Evolutionary conservation across 2,329 filamentous ascomycete genomes (phyloP).

Genomic region (Ophiostoma himal-ulmi): DNA sequence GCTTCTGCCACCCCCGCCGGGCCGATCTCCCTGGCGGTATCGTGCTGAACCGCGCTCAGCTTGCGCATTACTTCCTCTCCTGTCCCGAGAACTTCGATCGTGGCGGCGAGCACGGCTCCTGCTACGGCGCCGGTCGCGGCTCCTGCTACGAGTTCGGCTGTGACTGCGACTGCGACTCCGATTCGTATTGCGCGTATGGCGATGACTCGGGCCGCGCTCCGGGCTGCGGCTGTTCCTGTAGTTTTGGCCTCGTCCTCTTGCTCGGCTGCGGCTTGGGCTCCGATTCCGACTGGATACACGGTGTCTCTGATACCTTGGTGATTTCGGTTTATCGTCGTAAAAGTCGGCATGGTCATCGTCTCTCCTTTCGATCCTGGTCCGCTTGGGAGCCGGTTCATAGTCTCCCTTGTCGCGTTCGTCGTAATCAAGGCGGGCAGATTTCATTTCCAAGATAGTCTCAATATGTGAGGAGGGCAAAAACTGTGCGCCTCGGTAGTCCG

Average conservation of each 20-base stretch:
- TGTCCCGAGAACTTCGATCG: neutral
- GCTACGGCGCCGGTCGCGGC: neutral
- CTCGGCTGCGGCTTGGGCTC: neutral
- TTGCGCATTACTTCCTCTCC: neutral
- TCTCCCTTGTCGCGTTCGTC: neutral
- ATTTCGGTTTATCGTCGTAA: neutral
- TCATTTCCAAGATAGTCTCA: neutral
- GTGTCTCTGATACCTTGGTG: neutral
- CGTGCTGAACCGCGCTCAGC: neutral
- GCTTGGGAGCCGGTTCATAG: conserved; percentile 10
- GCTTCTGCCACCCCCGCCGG: neutral
- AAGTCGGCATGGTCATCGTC: neutral
- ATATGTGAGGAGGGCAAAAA: neutral
- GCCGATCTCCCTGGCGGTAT: neutral
- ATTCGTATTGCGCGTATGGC: neutral
- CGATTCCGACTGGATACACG: neutral
- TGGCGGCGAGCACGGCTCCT: neutral
- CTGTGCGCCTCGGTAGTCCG: neutral
- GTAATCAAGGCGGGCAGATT: neutral
- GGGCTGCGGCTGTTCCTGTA: neutral
- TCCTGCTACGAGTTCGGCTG: conserved; percentile 4
- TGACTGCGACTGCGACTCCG: neutral
- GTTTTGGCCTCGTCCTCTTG: neutral
- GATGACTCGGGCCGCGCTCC: neutral
- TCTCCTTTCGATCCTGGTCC: neutral